phyloP scores from a whole-genome alignment of 352 stramenopile genomes.

The Globisporangium orthogonon region DNA sequence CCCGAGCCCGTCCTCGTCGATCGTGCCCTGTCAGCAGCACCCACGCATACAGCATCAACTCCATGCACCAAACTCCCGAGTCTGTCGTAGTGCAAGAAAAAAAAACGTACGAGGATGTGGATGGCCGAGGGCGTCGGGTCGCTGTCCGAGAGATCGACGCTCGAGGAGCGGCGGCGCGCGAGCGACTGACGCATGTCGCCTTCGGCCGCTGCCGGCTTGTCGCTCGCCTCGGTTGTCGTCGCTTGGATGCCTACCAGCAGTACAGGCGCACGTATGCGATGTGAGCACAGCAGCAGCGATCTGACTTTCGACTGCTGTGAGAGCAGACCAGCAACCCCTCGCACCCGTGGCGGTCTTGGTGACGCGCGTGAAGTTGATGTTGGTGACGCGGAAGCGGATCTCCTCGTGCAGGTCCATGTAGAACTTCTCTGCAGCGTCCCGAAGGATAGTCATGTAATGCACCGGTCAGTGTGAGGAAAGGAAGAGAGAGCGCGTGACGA shows the following conservation, averaged over 20 bases:
- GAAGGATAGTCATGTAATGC: neutral
- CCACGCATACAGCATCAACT: neutral
- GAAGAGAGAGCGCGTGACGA: neutral
- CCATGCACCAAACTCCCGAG: too few species aligned
- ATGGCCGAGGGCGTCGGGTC: conserved; percentile 79
- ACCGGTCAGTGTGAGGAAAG: too few species aligned
- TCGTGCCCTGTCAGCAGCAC: conserved; percentile 49
- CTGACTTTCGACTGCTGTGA: too few species aligned
- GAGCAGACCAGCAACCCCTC: neutral
- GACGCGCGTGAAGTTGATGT: conserved; percentile 87
- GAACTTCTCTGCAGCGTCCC: conserved; percentile 52
- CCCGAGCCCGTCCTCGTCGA: conserved; percentile 79
- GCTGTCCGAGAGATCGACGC: conserved; percentile 77
- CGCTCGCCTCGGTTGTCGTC: conserved; percentile 76
- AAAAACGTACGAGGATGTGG: conserved; percentile 63
- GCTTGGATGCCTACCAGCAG: conserved; percentile 62
- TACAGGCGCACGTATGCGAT: neutral
- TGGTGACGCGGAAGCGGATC: conserved; percentile 82
- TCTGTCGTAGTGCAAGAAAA: neutral
- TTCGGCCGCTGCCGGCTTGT: conserved; percentile 37
- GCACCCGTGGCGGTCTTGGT: conserved; percentile 78
- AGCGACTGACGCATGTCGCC: conserved; percentile 70
- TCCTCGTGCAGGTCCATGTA: conserved; percentile 88
- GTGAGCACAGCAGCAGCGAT: neutral
- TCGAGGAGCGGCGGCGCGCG: conserved; percentile 68